Conservation (phyloP, 257 asterid species). For the Haberlea rhodopensis region DNA sequence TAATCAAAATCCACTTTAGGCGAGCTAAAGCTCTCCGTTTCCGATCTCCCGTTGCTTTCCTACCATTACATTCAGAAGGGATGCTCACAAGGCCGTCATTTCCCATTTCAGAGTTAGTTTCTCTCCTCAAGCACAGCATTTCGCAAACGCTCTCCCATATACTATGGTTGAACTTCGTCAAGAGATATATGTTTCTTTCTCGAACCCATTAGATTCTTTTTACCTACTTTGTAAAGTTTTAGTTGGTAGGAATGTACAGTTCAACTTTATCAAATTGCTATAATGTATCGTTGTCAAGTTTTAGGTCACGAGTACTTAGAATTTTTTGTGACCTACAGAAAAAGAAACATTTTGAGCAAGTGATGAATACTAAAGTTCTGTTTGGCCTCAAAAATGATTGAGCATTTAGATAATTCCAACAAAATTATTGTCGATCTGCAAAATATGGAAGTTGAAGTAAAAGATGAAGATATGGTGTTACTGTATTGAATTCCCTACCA, state of each 20-base stretch:
- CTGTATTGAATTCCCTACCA: too few species aligned
- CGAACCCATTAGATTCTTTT: constrained; percentile 15
- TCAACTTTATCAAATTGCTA: constrained; percentile 21
- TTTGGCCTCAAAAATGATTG: constrained; percentile 45
- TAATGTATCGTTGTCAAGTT: constrained; percentile 18
- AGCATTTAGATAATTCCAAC: too few species aligned
- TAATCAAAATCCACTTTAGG: constrained; percentile 31
- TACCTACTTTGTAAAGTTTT: constrained; percentile 13
- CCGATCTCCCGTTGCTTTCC: constrained; percentile 79
- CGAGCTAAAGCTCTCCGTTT: constrained; percentile 62
- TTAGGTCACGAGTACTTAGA: constrained; percentile 12
- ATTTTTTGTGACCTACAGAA: constrained; percentile 39
- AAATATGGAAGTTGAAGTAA: too few species aligned
- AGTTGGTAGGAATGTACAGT: constrained; percentile 18
- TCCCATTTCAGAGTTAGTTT: constrained; percentile 36
- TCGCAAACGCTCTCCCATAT: constrained; percentile 47
- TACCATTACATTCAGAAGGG: constrained; percentile 80
- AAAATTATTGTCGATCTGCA: too few species aligned
- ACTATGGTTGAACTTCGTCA: constrained; percentile 63
- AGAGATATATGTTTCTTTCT: constrained; percentile 64
- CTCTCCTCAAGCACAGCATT: constrained; percentile 33
- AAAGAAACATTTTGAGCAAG: constrained; percentile 54
- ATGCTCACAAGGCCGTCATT: constrained; percentile 40
- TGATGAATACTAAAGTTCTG: constrained; percentile 54
- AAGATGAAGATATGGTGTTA: too few species aligned